Conservation (phyloP, 2,329 filamentous ascomycete species). For the Bipolaris cookei region DNA sequence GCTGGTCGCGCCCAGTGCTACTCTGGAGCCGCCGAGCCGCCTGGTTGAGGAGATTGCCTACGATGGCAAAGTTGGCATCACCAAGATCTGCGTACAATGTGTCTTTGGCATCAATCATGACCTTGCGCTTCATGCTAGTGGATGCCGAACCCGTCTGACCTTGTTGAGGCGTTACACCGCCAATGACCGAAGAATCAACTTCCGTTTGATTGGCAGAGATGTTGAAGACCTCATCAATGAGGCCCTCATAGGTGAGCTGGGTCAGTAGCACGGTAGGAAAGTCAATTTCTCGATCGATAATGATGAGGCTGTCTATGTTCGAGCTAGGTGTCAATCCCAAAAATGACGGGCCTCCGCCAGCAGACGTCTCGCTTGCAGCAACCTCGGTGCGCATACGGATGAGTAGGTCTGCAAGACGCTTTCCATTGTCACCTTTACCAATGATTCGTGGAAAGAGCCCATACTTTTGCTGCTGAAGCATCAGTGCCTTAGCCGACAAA, state of each 20-base stretch:
- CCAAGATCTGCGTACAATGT: slow-evolving; percentile 86
- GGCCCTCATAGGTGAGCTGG: slow-evolving; percentile 93
- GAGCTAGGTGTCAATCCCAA: slow-evolving; percentile 82
- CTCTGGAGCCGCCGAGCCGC: slow-evolving; percentile 83
- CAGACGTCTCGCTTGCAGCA: slow-evolving; percentile 74
- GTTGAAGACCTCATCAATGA: slow-evolving; percentile 91
- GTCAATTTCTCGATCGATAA: slow-evolving; percentile 94
- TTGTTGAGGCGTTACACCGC: slow-evolving; percentile 68
- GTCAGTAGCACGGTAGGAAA: slow-evolving; percentile 91
- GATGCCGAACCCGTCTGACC: slow-evolving; percentile 56
- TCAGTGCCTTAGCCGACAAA: slow-evolving; percentile 86
- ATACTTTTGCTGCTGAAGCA: slow-evolving; percentile 90
- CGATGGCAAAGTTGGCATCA: slow-evolving; percentile 93
- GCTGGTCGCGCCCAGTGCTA: slow-evolving; percentile 86
- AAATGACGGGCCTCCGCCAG: slow-evolving; percentile 59
- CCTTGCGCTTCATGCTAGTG: slow-evolving; percentile 77
- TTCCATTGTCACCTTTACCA: slow-evolving; percentile 94
- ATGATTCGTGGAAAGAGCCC: slow-evolving; percentile 94
- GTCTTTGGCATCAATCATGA: slow-evolving; percentile 87
- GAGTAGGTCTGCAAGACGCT: slow-evolving; percentile 83
- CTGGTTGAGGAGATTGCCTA: slow-evolving; percentile 87
- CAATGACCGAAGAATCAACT: slow-evolving; percentile 87
- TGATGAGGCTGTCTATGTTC: slow-evolving; percentile 86
- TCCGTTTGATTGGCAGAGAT: slow-evolving; percentile 94
- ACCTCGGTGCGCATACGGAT: slow-evolving; percentile 91